Evolutionary conservation across 202 grass and related monocot genomes (phyloP).

Genomic region (Cymbopogon flexuosus): DNA sequence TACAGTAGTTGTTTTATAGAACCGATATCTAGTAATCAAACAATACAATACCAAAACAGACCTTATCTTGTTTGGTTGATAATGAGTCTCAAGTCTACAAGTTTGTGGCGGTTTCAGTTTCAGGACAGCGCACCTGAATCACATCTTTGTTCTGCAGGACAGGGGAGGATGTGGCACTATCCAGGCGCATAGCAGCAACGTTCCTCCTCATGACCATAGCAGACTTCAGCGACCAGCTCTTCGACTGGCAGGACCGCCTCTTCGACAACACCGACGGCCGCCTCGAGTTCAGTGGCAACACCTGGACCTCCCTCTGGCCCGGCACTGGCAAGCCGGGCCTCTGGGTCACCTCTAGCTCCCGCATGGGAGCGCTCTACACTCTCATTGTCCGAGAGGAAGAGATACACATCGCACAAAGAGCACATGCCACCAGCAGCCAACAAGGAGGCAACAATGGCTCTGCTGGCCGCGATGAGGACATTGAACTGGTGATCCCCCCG

Average conservation of each 20-base stretch:
- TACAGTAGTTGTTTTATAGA: not conserved
- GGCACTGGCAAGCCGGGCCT: conserved; percentile 72
- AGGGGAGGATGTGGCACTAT: conserved; percentile 59
- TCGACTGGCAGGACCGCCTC: conserved; percentile 79
- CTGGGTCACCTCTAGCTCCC: conserved; percentile 60
- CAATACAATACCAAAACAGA: not conserved
- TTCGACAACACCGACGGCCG: conserved; percentile 60
- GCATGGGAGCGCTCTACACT: conserved; percentile 63
- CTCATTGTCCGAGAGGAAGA: conserved; percentile 70
- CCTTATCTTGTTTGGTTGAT: not conserved
- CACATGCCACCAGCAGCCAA: not conserved
- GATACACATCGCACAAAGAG: conserved; percentile 40
- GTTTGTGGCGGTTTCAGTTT: not conserved
- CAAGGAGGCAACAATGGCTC: not conserved
- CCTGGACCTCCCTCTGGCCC: conserved; percentile 55
- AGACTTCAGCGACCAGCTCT: conserved; percentile 81
- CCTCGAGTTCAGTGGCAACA: conserved; percentile 51
- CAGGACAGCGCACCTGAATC: not conserved
- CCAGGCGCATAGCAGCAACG: conserved; percentile 50
- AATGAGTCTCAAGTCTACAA: not conserved
- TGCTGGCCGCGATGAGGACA: conserved; percentile 49
- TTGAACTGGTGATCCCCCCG: conserved; percentile 50
- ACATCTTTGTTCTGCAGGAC: conserved; percentile 24
- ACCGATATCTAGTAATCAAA: not conserved
- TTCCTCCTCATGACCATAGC: conserved; percentile 85